Evolutionary conservation across 768 basidiomycete genomes (phyloP), one percentile per base, ranked within the genome.

Genomic region (Tylopilus felleus): DNA sequence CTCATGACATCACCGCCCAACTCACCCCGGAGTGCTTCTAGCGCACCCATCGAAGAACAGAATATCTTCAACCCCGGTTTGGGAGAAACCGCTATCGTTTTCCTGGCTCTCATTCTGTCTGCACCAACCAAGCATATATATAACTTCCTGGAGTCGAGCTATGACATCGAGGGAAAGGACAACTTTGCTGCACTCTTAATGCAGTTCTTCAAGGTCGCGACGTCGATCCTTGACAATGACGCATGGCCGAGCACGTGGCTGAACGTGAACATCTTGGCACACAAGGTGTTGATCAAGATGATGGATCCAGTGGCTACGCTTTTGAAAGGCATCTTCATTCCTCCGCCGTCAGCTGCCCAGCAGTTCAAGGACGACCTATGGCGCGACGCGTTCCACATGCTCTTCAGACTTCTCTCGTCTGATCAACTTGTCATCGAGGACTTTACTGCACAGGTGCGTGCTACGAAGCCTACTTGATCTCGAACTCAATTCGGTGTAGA

Each of bases 381-480:
- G 96, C 80, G 75, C 49, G 87, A 89, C 42, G 84, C 82, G 39
- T 84, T 98, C 60, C 77, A 81, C 49, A 88, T 94, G 79, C 75
- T 97, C 9, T 78, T 98, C 60, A 88, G 86, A 56, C 76, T 97
- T 31, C 75, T 96, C 27, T 88, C 92, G 5, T 96, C 93, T 4
- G 90, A 95, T 44, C 92, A 94, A 53, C 79, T 98, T 17, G 85
- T 92, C 16, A 93, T 98, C 45, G 96, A 98, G 68, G 93, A 98
- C 57, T 94, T 95, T 58, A 92, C 86, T 63, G 91, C 94, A 2
- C 96, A 96, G 81, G 92, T 89, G 54, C 35, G 74, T 57, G 41
- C 16, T 33, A 14, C 19, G 51, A 10, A 28, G 47, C 27, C 51
- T 55, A 25, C n/a, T 29, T 31, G 19, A 51, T 52, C 22, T 38